Conservation (phyloP, 2,329 filamentous ascomycete genomes). For the Calonectria multiphialidica region DNA sequence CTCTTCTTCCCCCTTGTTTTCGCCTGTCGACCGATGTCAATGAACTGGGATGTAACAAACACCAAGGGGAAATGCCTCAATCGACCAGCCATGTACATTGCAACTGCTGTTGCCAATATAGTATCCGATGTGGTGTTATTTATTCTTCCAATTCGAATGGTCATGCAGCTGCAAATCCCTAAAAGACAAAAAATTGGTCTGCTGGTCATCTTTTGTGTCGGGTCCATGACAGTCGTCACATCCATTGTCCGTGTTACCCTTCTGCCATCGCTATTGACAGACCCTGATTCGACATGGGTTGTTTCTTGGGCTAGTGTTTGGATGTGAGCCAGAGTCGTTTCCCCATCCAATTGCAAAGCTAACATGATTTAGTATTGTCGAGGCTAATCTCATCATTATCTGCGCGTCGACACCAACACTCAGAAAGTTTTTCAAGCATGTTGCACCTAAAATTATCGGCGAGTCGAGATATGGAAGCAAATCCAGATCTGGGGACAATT, state of each 20-base stretch:
- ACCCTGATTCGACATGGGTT: slow-evolving; percentile 45
- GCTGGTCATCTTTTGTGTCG: slow-evolving; percentile 58
- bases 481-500: slow-evolving; percentile 26
- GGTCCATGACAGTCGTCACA: slow-evolving; percentile 50
- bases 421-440: slow-evolving; percentile 53
- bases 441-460: slow-evolving; percentile 49
- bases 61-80: slow-evolving; percentile 56
- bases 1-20: slow-evolving; percentile 52
- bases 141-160: slow-evolving; percentile 58
- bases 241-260: slow-evolving; percentile 46
- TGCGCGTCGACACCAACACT: slow-evolving; percentile 56
- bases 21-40: slow-evolving; percentile 50
- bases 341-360: neutral
- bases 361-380: slow-evolving; percentile 39
- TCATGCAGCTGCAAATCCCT: slow-evolving; percentile 59
- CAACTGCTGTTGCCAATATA: slow-evolving; percentile 61
- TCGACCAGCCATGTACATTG: slow-evolving; percentile 60
- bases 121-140: slow-evolving; percentile 61
- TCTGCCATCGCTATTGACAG: slow-evolving; percentile 42
- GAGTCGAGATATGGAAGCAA: slow-evolving; percentile 41
- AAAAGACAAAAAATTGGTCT: slow-evolving; percentile 60
- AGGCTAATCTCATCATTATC: slow-evolving; percentile 55
- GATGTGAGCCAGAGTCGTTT: slow-evolving; percentile 38
- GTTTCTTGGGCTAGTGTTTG: slow-evolving; percentile 43
- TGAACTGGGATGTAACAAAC: slow-evolving; percentile 46